phyloP scores from a whole-genome alignment of 2,329 filamentous ascomycete species.

The Verticillium albo-atrum region DNA sequence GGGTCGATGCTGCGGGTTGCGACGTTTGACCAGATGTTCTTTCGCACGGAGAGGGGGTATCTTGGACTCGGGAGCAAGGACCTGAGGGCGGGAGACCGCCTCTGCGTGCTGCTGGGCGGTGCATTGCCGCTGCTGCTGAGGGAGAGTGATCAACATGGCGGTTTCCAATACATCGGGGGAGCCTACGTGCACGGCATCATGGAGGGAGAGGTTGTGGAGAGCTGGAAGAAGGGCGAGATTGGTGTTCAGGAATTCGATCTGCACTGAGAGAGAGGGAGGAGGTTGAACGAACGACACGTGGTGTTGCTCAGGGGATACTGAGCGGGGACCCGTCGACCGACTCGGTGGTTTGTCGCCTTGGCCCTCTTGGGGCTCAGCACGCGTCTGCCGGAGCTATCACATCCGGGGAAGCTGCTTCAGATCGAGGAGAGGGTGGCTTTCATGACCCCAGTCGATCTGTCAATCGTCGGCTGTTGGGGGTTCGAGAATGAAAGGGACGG shows the following conservation, averaged over 20 bases:
- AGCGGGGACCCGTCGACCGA: neutral
- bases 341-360: neutral
- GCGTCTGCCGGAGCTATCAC: neutral
- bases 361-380: neutral
- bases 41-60: neutral
- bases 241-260: neutral
- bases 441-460: neutral
- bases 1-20: neutral
- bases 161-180: neutral
- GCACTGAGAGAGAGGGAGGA: neutral
- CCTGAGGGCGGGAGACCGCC: neutral
- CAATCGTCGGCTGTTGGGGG: too few relatives aligned
- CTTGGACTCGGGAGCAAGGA: neutral
- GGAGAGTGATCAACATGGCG: neutral
- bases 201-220: neutral
- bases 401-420: neutral
- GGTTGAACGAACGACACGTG: neutral
- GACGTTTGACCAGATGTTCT: neutral
- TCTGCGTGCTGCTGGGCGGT: neutral
- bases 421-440: neutral
- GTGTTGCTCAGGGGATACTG: neutral
- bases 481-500: neutral
- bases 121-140: neutral
- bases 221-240: neutral
- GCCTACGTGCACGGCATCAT: neutral